Base-by-base conservation (phyloP, 176 grass and related monocot species). In the Dendrocalamus sinicus region DNA sequence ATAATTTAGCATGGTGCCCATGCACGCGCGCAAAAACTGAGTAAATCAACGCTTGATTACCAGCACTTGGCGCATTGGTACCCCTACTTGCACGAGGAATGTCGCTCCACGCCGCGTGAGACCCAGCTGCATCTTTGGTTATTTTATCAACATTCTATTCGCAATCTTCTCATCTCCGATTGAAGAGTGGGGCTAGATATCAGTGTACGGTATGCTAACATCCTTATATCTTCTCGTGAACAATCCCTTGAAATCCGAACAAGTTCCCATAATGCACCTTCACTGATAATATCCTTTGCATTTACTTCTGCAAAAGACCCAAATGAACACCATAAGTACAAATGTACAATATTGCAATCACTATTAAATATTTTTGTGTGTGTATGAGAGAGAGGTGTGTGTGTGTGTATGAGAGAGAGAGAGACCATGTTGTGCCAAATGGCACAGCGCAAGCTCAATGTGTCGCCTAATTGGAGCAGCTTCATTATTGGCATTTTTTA, bases 401-500 rank as follows among this genome's bases (percentile, higher is more conserved):
- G 47, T 76, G 26, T 13, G 46, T 76, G 26, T n/a, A 39, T 4
- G 12, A 7, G 47, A 35, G 52, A 63, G 52, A 9, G 47, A 35
- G 52, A 74, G 32, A 99, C 97, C 97, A 90, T 96, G 97, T 72
- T 99, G 97, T 55, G 97, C 92, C 92, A 99, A 91, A 86, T 99
- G 97, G 65, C 97, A 99, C 17, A 99, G 67, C 0, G 97, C 97
- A 77, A 99, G 94, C 76, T 99, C 97, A 62, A 99, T 94, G 82
- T 99, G 97, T 19, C 97, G 86, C 82, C 94, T 91, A 45, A 99
- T 99, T 77, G 97, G 97, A 66, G 97, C 88, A 85, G 97, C 94
- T 90, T 99, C 97, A 47, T 96, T 96, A 72, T 99, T 99, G 9
- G 97, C 94, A 81, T 99, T 96, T 91, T 96, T 94, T 45, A 96